A percentile compares a stretch with the other conserved stretches of the same genome.
Conservation (phyloP, 2,329 filamentous ascomycete genomes). For the Ophiostoma pallidulum region DNA sequence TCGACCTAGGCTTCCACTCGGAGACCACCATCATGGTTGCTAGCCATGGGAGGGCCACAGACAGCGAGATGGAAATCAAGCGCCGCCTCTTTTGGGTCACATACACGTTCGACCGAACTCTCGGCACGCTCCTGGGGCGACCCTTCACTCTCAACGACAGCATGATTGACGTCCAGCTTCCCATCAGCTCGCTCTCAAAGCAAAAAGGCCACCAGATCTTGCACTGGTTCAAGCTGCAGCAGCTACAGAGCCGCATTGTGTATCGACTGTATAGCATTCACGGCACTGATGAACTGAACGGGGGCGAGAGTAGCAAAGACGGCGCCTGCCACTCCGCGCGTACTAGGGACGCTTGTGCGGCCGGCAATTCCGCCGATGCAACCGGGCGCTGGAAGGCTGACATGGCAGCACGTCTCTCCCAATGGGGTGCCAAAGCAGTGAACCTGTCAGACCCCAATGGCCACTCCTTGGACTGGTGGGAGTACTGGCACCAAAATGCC, state of each 20-base stretch:
- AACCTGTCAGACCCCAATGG: slow-evolving; percentile 3
- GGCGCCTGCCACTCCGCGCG: too few species aligned
- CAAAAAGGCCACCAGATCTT: slow-evolving; percentile 13
- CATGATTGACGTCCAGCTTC: slow-evolving; percentile 17
- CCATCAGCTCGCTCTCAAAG: slow-evolving; percentile 4
- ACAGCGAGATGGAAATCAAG: slow-evolving; percentile 13
- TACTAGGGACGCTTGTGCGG: too few species aligned
- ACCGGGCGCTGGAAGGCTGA: slow-evolving; percentile 8
- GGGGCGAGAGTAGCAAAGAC: neutral
- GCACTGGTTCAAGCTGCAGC: slow-evolving; percentile 19
- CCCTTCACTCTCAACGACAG: slow-evolving; percentile 19
- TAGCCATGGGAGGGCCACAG: neutral
- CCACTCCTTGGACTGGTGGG: slow-evolving; percentile 15
- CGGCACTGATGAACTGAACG: too few species aligned
- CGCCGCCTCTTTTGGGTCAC: slow-evolving; percentile 21
- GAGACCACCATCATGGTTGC: slow-evolving; percentile 15
- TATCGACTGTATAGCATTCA: slow-evolving; percentile 6
- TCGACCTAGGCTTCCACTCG: slow-evolving; percentile 19
- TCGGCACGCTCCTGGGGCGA: slow-evolving; percentile 19
- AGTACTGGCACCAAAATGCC: slow-evolving; percentile 19
- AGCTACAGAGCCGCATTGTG: slow-evolving; percentile 18
- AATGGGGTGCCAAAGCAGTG: slow-evolving; percentile 1
- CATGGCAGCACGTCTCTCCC: neutral
- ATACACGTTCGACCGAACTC: slow-evolving; percentile 19
- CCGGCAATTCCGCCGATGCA: neutral